These are phyloP conservation scores for Trichosanthes cucumerina DNA, from an alignment of 306 rosid species.

Conservation along the genomic window DNA sequence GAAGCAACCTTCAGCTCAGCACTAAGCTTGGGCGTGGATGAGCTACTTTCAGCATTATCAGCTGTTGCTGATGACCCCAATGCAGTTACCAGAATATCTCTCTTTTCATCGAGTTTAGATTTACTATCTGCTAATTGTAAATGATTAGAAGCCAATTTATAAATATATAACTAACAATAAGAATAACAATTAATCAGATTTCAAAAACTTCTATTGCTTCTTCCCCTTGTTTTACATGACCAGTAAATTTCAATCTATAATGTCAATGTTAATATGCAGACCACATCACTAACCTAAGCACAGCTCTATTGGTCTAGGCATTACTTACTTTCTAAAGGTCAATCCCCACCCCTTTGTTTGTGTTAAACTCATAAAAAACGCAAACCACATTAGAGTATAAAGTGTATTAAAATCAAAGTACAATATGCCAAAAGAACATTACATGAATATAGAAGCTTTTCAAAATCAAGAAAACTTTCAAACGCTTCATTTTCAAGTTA, in stretches of 20 bases:
- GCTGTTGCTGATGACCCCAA: conserved; percentile 52
- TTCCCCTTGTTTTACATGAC: not conserved
- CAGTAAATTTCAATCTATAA: not conserved
- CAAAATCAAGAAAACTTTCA: not conserved
- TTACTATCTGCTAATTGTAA: conserved; percentile 41
- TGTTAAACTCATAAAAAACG: not conserved
- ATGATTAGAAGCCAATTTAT: not conserved
- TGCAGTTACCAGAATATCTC: conserved; percentile 35
- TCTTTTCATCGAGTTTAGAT: conserved; percentile 35
- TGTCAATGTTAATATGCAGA: not conserved
- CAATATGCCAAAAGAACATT: not conserved
- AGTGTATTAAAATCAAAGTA: not conserved
- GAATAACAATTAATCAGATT: not conserved
- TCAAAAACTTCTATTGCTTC: no score
- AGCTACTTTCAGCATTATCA: conserved; percentile 57
- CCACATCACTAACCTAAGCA: not conserved
- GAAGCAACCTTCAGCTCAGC: conserved; percentile 89
- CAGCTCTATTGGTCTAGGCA: not conserved
- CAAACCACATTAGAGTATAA: not conserved
- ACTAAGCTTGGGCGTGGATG: conserved; percentile 69
- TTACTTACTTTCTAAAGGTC: not conserved
- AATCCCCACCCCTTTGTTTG: not conserved
- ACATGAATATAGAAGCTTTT: not conserved
- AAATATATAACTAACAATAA: not conserved
- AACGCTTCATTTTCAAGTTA: not conserved